Evolutionary conservation across 129 eudicot species (phyloP).

Genomic region (Heracleum sosnowskyi): DNA sequence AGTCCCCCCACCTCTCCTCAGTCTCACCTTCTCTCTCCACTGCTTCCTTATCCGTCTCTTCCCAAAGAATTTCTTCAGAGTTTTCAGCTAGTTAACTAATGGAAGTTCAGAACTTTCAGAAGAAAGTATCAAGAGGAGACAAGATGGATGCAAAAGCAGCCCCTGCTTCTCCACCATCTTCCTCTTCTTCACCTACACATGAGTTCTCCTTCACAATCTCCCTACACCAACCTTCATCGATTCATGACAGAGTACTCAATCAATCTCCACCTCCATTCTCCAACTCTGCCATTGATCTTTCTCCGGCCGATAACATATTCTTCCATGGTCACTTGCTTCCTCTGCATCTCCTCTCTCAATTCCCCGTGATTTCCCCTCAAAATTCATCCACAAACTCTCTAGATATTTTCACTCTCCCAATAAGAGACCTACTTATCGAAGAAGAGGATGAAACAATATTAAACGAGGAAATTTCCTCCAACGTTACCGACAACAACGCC

Average conservation of each 20-base stretch:
- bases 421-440: constrained; percentile 27
- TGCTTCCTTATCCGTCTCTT: constrained; percentile 7
- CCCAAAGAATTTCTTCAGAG: not conserved
- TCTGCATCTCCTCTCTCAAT: constrained; percentile 80
- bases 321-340: constrained; percentile 92
- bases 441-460: constrained; percentile 13
- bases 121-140: constrained; percentile 19
- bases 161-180: constrained; percentile 42
- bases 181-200: constrained; percentile 75
- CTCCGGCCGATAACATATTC: constrained; percentile 95
- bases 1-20: constrained; percentile 13
- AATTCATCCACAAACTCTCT: constrained; percentile 64
- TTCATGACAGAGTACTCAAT: constrained; percentile 13
- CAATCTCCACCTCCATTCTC: constrained; percentile 18
- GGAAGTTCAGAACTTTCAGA: constrained; percentile 24
- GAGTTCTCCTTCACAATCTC: constrained; percentile 94
- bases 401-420: constrained; percentile 73
- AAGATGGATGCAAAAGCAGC: constrained; percentile 15
- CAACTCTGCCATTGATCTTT: constrained; percentile 47
- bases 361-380: constrained; percentile 50
- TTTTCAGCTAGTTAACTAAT: not conserved
- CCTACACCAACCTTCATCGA: constrained; percentile 38
- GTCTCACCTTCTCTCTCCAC: constrained; percentile 20
- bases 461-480: not conserved
- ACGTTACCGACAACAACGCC: not conserved